Evolutionary conservation across 192 early-diverging fungal genomes (phyloP).

Genomic region (Coemansia sp.): DNA sequence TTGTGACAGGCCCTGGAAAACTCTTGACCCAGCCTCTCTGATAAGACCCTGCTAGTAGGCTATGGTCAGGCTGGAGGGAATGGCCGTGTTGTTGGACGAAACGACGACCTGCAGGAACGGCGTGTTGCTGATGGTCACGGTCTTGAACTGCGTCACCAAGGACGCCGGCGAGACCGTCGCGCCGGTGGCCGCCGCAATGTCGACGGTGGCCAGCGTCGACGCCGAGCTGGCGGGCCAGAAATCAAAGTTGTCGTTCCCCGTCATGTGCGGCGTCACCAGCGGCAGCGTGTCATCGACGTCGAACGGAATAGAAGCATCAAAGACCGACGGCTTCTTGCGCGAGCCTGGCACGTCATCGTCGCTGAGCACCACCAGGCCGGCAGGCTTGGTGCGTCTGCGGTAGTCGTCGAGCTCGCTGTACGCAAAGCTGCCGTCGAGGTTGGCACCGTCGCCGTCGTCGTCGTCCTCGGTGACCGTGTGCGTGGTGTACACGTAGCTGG

Average conservation of each 20-base stretch:
- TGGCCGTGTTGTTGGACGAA: slow-evolving; percentile 39
- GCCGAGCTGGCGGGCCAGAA: slow-evolving; percentile 40
- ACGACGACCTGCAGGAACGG: slow-evolving; percentile 36
- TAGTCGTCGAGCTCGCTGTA: slow-evolving; percentile 35
- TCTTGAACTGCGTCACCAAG: slow-evolving; percentile 23
- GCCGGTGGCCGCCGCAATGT: not conserved
- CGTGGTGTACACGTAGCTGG: slow-evolving; percentile 38
- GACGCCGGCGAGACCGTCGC: not conserved
- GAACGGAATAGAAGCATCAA: slow-evolving; percentile 21
- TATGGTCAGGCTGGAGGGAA: slow-evolving; percentile 36
- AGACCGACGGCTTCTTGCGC: slow-evolving; percentile 13
- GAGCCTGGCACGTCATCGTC: slow-evolving; percentile 25
- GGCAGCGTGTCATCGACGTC: slow-evolving; percentile 30
- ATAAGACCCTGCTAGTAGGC: slow-evolving; percentile 7
- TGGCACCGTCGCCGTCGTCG: slow-evolving; percentile 6
- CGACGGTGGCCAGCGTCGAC: slow-evolving; percentile 12
- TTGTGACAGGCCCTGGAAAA: too few species aligned
- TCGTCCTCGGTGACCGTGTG: slow-evolving; percentile 29
- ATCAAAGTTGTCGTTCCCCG: slow-evolving; percentile 25
- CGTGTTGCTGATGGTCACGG: slow-evolving; percentile 30
- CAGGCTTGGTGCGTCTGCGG: slow-evolving; percentile 20
- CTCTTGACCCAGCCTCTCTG: too few species aligned
- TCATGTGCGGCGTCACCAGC: slow-evolving; percentile 19
- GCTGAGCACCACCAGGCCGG: slow-evolving; percentile 36
- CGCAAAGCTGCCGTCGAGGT: slow-evolving; percentile 28